A percentile compares a stretch with the other conserved stretches of the same genome.
phyloP scores from a whole-genome alignment of 257 asterid genomes.

The Scutellaria baicalensis region DNA sequence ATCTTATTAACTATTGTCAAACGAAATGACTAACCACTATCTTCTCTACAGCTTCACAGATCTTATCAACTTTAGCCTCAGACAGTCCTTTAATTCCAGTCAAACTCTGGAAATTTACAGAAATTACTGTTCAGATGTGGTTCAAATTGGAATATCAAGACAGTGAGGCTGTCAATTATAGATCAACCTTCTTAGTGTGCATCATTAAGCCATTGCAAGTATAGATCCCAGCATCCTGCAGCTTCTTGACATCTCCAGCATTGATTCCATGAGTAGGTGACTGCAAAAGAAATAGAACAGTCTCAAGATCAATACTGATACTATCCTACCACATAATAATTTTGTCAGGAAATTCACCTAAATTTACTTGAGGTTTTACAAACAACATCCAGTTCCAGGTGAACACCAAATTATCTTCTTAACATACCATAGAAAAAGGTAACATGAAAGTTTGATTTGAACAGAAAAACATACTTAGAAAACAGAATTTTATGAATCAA shows the following conservation, averaged over 20 bases:
- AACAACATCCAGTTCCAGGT: slow-evolving; percentile 7
- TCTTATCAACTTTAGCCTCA: slow-evolving; percentile 97
- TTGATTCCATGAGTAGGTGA: slow-evolving; percentile 92
- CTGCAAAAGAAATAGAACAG: slow-evolving; percentile 29
- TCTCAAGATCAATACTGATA: not conserved
- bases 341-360: not conserved
- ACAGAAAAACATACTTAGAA: not conserved
- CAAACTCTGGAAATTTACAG: slow-evolving; percentile 44
- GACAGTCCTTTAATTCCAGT: slow-evolving; percentile 97
- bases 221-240: slow-evolving; percentile 95
- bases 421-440: not conserved
- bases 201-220: slow-evolving; percentile 97
- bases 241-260: slow-evolving; percentile 98
- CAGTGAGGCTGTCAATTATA: not conserved
- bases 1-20: not conserved
- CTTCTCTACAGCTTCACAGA: slow-evolving; percentile 97
- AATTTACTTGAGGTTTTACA: not conserved
- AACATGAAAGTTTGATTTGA: not conserved
- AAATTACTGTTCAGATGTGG: not conserved
- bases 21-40: slow-evolving; percentile 65
- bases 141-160: not conserved
- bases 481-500: not conserved
- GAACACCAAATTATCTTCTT: not conserved
- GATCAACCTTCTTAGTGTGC: slow-evolving; percentile 90
- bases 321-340: not conserved